Percentiles rank a stretch among this genome's conserved stretches.
phyloP scores from a whole-genome alignment of 148 eudicot genomes.

The Amaranthus cruentus region DNA sequence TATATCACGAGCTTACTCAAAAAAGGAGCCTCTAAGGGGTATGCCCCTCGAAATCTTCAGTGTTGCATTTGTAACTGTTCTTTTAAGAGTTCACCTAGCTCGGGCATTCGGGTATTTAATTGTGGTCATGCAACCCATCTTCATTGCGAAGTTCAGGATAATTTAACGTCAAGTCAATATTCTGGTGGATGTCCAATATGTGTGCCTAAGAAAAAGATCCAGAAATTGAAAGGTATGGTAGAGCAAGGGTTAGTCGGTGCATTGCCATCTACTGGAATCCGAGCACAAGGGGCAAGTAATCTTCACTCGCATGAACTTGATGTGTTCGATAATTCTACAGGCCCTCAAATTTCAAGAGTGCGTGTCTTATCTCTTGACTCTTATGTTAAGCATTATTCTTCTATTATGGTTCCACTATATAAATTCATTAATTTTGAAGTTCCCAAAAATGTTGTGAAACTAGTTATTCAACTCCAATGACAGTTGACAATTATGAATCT shows the following conservation, averaged over 20 bases:
- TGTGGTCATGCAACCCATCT: conserved; percentile 88
- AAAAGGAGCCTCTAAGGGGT: conserved; percentile 87
- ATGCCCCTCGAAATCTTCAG: conserved; percentile 56
- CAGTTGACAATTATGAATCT: too few relatives aligned
- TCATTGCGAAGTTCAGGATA: conserved; percentile 66
- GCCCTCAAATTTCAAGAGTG: conserved; percentile 67
- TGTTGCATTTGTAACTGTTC: conserved; percentile 82
- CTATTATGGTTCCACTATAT: neutral
- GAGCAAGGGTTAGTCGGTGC: conserved; percentile 57
- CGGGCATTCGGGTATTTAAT: conserved; percentile 67
- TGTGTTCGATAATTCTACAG: conserved; percentile 42
- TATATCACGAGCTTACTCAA: conserved; percentile 76
- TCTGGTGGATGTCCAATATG: conserved; percentile 84
- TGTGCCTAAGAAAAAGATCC: conserved; percentile 60
- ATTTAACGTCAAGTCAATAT: conserved; percentile 36
- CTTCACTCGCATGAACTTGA: conserved; percentile 54
- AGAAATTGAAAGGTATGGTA: conserved; percentile 40
- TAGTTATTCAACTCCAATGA: neutral
- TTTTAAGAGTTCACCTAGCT: conserved; percentile 51
- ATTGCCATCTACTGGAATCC: conserved; percentile 33
- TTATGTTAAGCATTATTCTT: neutral
- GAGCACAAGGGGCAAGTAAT: conserved; percentile 35
- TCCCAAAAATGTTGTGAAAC: neutral
- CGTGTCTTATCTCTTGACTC: conserved; percentile 14
- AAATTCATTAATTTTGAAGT: neutral